Evolutionary conservation across 2,329 filamentous ascomycete species (phyloP).

Genomic region (Colletotrichum sidae): DNA sequence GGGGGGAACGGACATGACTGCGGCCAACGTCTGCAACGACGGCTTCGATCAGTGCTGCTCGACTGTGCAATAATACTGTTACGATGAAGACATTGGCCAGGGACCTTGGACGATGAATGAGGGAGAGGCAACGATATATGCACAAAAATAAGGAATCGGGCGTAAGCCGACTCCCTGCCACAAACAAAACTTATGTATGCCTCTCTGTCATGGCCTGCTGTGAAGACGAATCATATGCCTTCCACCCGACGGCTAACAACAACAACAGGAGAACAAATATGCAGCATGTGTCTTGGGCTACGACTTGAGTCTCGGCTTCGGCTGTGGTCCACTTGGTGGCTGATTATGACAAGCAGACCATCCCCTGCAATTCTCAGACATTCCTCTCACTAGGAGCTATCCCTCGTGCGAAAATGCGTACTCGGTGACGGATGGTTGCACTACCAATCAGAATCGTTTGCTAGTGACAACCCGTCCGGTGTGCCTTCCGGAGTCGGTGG

Average conservation of each 20-base stretch:
- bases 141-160: neutral
- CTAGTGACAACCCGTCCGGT: conserved; percentile 8
- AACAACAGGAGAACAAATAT: conserved; percentile 38
- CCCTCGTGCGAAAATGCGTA: conserved; percentile 30
- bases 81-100: conserved; percentile 21
- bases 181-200: conserved; percentile 34
- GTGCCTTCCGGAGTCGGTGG: conserved; percentile 19
- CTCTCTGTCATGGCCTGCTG: conserved; percentile 19
- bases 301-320: conserved; percentile 25
- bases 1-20: conserved; percentile 29
- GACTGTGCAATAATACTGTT: conserved; percentile 4
- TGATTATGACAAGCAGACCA: conserved; percentile 31
- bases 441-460: conserved; percentile 19
- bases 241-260: conserved; percentile 33
- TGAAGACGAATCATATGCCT: conserved; percentile 30
- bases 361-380: conserved; percentile 37
- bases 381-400: conserved; percentile 30
- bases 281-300: conserved; percentile 37
- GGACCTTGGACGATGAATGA: conserved; percentile 10
- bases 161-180: conserved; percentile 32
- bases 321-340: conserved; percentile 32
- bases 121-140: conserved; percentile 38
- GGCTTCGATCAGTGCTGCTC: conserved; percentile 14
- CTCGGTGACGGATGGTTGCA: conserved; percentile 14
- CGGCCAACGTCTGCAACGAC: conserved; percentile 29